Base-by-base conservation (phyloP, 306 rosid species). In the Trichosanthes cucumerina region DNA sequence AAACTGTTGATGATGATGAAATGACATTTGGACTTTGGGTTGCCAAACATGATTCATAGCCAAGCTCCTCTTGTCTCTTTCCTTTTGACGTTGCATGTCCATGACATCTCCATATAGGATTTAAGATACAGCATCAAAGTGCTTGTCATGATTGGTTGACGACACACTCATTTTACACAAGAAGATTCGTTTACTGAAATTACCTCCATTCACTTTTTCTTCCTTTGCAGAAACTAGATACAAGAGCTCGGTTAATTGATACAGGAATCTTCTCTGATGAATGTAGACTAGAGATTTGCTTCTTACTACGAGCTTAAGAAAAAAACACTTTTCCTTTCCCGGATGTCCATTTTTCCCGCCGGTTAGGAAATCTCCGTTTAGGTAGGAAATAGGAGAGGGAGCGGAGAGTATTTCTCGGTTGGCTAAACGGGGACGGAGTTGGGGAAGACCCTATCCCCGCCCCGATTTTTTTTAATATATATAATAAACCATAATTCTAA, bases 81-180 rank as follows among this genome's bases (percentile, higher is more conserved):
- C 60, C 76, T 70, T 73, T 49, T 73, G 77, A 73, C 59, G 43
- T 73, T 73, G 60, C 77, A 73, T 73, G 58, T 18, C n/a, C 59
- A 73, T 15, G 26, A 73, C 60, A 49, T 69, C 75, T 69, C 54
- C 52, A 41, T 63, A 28, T 69, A 69, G 53, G 54, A 69, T 43
- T 12, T 43, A 21, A 69, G 54, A 21, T 69, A 38, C 54, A 23
- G n/a, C 52, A 69, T 46, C 77, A 16, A 47, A 28, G 77, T 49
- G 77, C 60, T 47, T 74, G 78, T 74, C 44, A 31, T 74, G 31
- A 52, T 49, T 74, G 28, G 78, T 74, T 50, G 60, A 50, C 28
- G 31, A 47, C 77, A 70, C 36, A 72, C 59, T 72, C 77, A 46
- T 74, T 47, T 28, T 74, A 52, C 78, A 31, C 28, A 33, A 49